These are phyloP conservation scores for Blastobotrys malaysiensis DNA, from an alignment of 1,139 yeast genomes.

Conservation along the genomic window DNA sequence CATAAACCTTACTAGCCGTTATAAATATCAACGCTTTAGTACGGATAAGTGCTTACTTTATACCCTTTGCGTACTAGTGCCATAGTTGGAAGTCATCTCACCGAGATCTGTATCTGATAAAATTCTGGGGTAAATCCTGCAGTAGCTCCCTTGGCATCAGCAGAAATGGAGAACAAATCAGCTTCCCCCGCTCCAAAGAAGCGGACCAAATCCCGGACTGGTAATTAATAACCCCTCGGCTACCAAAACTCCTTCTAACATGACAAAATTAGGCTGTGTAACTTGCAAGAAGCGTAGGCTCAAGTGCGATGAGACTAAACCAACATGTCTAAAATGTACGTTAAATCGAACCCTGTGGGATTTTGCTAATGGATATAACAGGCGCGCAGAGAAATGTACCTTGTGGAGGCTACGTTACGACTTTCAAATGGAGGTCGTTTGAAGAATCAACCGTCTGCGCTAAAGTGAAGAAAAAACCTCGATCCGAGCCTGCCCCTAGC, in stretches of 20 bases:
- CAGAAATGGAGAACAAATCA: background rate
- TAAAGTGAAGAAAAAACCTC: slow-evolving; percentile 6
- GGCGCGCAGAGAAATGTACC: slow-evolving; percentile 39
- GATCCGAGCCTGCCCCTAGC: background rate
- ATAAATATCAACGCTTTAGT: too few species aligned
- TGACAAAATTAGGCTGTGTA: slow-evolving; percentile 54
- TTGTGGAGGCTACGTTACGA: slow-evolving; percentile 61
- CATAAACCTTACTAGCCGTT: too few species aligned
- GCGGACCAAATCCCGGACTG: slow-evolving; percentile 12
- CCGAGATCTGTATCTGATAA: too few species aligned
- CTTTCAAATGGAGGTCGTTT: slow-evolving; percentile 59
- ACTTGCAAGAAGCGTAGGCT: slow-evolving; percentile 86
- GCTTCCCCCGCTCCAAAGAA: slow-evolving; percentile 8
- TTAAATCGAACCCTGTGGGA: background rate
- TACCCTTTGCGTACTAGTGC: too few species aligned
- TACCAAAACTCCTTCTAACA: background rate
- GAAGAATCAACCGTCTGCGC: slow-evolving; percentile 29
- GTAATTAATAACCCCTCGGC: background rate
- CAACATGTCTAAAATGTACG: slow-evolving; percentile 70
- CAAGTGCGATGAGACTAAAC: slow-evolving; percentile 85
- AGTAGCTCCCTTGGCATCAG: too few species aligned
- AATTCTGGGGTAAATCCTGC: too few species aligned
- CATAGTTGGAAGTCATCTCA: too few species aligned
- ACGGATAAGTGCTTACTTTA: too few species aligned
- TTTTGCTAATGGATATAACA: slow-evolving; percentile 26